Evolutionary conservation across 2,329 filamentous ascomycete genomes (phyloP), one percentile per base, ranked within the genome.

Genomic region (Pseudogymnoascus sp.): DNA sequence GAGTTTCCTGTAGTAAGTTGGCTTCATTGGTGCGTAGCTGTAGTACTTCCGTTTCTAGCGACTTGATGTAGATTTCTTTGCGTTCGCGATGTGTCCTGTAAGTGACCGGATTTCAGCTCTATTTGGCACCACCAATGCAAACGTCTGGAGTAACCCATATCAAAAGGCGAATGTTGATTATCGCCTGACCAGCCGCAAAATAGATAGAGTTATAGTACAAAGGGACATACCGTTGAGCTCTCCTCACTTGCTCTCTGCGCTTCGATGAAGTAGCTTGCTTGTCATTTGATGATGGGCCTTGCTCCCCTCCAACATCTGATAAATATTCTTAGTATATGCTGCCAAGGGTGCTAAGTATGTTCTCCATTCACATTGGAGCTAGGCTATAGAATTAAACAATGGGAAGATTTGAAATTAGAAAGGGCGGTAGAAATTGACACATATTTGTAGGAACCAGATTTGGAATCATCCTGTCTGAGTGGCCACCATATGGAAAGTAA

Each of bases 81-180:
- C 71, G 70, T 1, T 70, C 67, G 9, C 71, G 70, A 58, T 72
- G 72, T 4, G 66, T 66, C 39, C 70, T 72, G 41, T 0, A 35
- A 33, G 33, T 35, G 26, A 33, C 15, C 9, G 3, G 29, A 21
- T 17, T 35, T 21, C 9, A 17, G 47, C 29, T 50, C 44, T 15
- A 13, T 50, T 17, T n/a, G 26, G 26, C n/a, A 17, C 4, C 8
- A 33, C 29, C 9, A 33, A 3, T 11, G 8, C 35, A 35, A 31
- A 33, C 44, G 5, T 11, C 9, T 11, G 2, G n/a, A 50, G 13
- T 33, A 31, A 1, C 4, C 8, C 33, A n/a, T 21, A 21, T 21
- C 8, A 54, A 15, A 5, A 24, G 8, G 44, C 13, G 24, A 31
- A 50, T 31, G n/a, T 15, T 9, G 29, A 50, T 50, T 15, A 21